Conservation (phyloP, 441 rosid species). For the Pelargonium australe region DNA sequence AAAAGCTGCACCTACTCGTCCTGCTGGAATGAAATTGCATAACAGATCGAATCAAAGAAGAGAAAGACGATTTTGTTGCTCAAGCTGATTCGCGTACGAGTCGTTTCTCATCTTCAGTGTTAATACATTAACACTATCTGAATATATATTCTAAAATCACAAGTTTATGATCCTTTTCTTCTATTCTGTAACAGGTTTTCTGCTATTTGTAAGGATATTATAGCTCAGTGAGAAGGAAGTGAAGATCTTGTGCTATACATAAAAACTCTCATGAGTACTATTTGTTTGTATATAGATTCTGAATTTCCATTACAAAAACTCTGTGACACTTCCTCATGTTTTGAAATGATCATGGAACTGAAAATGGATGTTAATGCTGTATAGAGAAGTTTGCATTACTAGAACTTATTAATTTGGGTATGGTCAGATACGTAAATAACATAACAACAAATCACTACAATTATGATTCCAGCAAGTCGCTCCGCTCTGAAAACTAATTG, state of each 20-base stretch:
- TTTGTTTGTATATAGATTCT: slow-evolving; percentile 22
- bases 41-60: slow-evolving; percentile 35
- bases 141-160: neutral
- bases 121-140: neutral
- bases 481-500: too few species aligned
- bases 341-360: slow-evolving; percentile 14
- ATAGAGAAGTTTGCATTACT: too few species aligned
- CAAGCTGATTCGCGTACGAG: slow-evolving; percentile 21
- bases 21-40: slow-evolving; percentile 59
- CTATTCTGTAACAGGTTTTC: slow-evolving; percentile 12
- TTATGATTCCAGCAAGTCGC: too few species aligned
- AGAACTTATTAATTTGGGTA: too few species aligned
- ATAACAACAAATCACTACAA: too few species aligned
- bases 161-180: neutral
- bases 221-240: slow-evolving; percentile 12
- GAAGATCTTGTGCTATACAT: slow-evolving; percentile 17
- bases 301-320: slow-evolving; percentile 16
- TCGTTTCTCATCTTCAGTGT: neutral
- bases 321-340: slow-evolving; percentile 20
- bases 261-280: slow-evolving; percentile 14
- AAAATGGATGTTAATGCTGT: slow-evolving; percentile 10
- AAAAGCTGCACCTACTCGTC: slow-evolving; percentile 46
- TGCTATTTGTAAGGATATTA: slow-evolving; percentile 10
- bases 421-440: too few species aligned
- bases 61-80: slow-evolving; percentile 54